Evolutionary conservation across 352 stramenopile species (phyloP).

Genomic region (Pythium phragmiticola): DNA sequence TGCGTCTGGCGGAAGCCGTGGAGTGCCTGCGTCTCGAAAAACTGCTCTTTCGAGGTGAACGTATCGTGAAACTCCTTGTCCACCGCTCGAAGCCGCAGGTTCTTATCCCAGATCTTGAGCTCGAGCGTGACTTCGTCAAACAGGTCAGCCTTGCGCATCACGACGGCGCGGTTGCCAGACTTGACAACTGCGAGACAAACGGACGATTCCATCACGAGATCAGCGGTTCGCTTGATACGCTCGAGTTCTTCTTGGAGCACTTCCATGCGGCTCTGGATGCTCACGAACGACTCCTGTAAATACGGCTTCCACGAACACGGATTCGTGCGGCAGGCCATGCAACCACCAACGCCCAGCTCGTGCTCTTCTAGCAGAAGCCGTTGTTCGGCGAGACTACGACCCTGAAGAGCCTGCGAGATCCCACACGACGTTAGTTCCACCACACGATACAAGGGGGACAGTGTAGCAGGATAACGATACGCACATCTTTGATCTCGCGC

Average conservation of each 20-base stretch:
- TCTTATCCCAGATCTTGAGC: conserved; percentile 64
- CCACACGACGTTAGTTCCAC: conserved; percentile 10
- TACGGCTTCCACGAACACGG: conserved; percentile 68
- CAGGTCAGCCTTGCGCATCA: conserved; percentile 62
- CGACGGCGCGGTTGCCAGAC: conserved; percentile 43
- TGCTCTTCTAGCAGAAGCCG: conserved; percentile 59
- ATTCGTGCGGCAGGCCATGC: conserved; percentile 78
- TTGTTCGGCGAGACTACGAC: conserved; percentile 63
- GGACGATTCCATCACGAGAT: conserved; percentile 48
- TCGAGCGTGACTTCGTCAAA: conserved; percentile 75
- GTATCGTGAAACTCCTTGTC: conserved; percentile 93
- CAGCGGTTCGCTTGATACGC: conserved; percentile 54
- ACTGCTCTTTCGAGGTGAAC: conserved; percentile 73
- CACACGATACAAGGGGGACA: not conserved
- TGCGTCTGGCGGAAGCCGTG: conserved; percentile 91
- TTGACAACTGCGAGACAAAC: conserved; percentile 68
- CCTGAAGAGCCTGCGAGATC: conserved; percentile 33
- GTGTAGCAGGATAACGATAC: not conserved
- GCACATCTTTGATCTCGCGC: conserved; percentile 63
- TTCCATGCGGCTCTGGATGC: conserved; percentile 60
- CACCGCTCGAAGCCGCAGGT: conserved; percentile 72
- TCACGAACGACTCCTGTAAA: conserved; percentile 46
- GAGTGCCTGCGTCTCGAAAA: conserved; percentile 88
- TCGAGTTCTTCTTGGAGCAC: conserved; percentile 67
- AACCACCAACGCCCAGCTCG: conserved; percentile 69